phyloP scores from a whole-genome alignment of 345 rosid species.

The Euphorbia tirucalli region DNA sequence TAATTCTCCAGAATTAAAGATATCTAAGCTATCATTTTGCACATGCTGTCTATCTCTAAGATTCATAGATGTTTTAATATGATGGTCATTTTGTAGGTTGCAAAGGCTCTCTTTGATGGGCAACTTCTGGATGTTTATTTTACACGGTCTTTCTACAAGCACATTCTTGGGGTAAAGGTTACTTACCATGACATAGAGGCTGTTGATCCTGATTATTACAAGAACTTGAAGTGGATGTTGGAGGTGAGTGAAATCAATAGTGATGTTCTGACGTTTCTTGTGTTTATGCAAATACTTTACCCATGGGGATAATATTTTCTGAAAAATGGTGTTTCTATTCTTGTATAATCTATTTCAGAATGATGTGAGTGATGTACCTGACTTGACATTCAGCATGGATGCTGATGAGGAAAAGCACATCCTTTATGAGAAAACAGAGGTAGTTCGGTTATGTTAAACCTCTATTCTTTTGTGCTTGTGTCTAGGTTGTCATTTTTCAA shows the following conservation, averaged over 20 bases:
- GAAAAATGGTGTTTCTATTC: conserved; percentile 9
- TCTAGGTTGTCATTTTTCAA: not conserved
- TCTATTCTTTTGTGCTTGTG: not conserved
- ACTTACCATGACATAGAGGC: conserved; percentile 99
- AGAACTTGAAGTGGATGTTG: conserved; percentile 92
- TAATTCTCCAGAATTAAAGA: conserved; percentile 32
- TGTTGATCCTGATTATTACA: conserved; percentile 98
- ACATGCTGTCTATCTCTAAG: not conserved
- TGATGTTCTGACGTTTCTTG: not conserved
- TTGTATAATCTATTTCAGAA: conserved; percentile 47
- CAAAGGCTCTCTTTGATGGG: conserved; percentile 92
- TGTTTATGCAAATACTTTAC: not conserved
- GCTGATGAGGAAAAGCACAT: conserved; percentile 97
- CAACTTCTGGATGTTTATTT: conserved; percentile 97
- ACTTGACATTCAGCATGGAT: conserved; percentile 97
- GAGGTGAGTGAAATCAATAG: conserved; percentile 56
- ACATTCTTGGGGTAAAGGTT: conserved; percentile 92
- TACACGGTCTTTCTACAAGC: conserved; percentile 93
- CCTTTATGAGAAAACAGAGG: conserved; percentile 95
- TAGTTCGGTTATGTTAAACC: conserved; percentile 15
- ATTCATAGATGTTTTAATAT: conserved; percentile 11
- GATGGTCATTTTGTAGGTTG: conserved; percentile 59
- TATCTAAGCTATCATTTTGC: conserved; percentile 7
- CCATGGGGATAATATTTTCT: not conserved
- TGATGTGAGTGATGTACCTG: conserved; percentile 78